Evolutionary conservation across 331 rosid species (phyloP), one percentile per base, ranked within the genome.

Genomic region (Stylosanthes scabra): DNA sequence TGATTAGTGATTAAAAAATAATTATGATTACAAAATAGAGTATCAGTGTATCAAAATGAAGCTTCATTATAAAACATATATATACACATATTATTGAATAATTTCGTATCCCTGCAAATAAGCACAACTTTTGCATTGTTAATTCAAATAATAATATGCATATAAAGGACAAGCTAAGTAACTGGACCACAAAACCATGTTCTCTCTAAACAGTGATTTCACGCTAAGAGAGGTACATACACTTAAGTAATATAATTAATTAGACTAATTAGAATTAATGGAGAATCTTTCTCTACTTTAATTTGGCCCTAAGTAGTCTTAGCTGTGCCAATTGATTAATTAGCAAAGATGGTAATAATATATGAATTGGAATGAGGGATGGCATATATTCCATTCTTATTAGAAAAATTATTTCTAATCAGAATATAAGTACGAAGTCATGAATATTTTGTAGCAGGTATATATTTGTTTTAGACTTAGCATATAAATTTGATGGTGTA

Each of bases 131-230:
- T 31, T 31, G 37, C 37, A 31, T 31, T 31, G 3, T 31, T 31
- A 31, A 31, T 31, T 31, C 37, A 31, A 31, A 31, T 31, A 31
- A 31, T 31, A 31, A 49, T 20, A 20, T 20, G 70, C 31, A 39
- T 59, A 47, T 16, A 51, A 27, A 56, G 87, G 77, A 47, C 82
- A 81, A 60, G 31, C 42, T 7, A 46, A 31, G 37, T 44, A 9
- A 59, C 11, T 68, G 85, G 83, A 74, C 86, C 86, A 80, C 85
- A 66, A 7, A 65, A 69, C 66, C 85, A 74, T 72, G 84, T 79
- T 84, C 85, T 69, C 47, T 69, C 47, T 45, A 65, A 78, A 84
- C 78, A 78, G 81, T 83, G 51, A 67, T 14, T 61, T 75, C 87
- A 83, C 55, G 75, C 70, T 58, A 31, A 31, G 6, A 59, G 59